Percentiles rank a stretch among this genome's conserved stretches.
These are phyloP conservation scores for Ichthyophthirius multifiliis DNA, from an alignment of 169 alveolate species.

Conservation along the genomic window DNA sequence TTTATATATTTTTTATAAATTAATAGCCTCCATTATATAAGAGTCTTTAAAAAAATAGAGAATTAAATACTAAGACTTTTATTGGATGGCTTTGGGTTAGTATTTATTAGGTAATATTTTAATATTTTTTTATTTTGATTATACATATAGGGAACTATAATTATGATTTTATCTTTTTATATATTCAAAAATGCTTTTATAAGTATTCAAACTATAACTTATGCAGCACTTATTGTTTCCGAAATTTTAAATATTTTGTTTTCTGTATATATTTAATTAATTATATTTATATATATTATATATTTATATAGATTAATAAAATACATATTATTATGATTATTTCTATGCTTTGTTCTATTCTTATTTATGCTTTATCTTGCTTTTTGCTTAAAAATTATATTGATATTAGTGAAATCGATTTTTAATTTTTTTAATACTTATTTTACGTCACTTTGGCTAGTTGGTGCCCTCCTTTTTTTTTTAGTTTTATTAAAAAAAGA, in stretches of 20 bases:
- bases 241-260: conserved; percentile 75
- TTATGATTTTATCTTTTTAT: conserved; percentile 93
- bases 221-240: conserved; percentile 92
- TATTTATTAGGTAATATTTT: conserved; percentile 1
- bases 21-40: conserved; percentile 95
- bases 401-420: conserved; percentile 7
- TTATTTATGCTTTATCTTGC: not conserved
- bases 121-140: not conserved
- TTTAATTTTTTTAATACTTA: conserved; percentile 14
- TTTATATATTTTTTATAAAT: conserved; percentile 15
- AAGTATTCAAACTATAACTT: conserved; percentile 93
- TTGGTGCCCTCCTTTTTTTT: conserved; percentile 33
- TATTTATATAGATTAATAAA: conserved; percentile 70
- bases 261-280: not conserved
- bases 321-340: conserved; percentile 28
- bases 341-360: conserved; percentile 5
- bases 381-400: not conserved
- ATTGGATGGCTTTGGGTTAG: conserved; percentile 94
- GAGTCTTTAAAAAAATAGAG: conserved; percentile 92
- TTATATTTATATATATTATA: conserved; percentile 75
- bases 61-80: conserved; percentile 92
- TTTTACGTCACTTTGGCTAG: not conserved
- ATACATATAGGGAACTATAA: conserved; percentile 89
- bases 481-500: conserved; percentile 16
- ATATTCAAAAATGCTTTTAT: conserved; percentile 89